Conservation (phyloP, 768 basidiomycete species). For the Porphyrellus cyaneotinctus region DNA sequence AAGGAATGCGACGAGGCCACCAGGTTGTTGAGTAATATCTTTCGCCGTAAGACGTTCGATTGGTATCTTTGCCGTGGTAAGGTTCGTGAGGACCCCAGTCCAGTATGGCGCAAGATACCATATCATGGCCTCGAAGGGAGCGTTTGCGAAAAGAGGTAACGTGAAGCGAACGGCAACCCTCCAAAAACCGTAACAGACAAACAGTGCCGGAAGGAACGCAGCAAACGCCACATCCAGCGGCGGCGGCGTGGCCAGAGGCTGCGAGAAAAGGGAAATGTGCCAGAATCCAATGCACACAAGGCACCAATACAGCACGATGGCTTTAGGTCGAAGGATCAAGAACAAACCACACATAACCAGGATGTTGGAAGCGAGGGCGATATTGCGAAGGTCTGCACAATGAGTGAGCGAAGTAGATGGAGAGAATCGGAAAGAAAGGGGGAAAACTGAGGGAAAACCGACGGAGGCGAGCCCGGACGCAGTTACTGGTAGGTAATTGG, state of each 20-base stretch:
- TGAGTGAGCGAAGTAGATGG: slow-evolving; percentile 46
- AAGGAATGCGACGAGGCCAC: slow-evolving; percentile 64
- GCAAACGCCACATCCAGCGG: slow-evolving; percentile 68
- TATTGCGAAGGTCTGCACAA: slow-evolving; percentile 67
- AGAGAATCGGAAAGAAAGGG: slow-evolving; percentile 60
- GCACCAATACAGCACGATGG: slow-evolving; percentile 68
- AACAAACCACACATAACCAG: slow-evolving; percentile 64
- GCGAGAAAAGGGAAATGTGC: slow-evolving; percentile 78
- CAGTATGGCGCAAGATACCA: slow-evolving; percentile 78
- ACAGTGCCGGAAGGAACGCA: slow-evolving; percentile 73
- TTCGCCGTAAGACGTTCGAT: slow-evolving; percentile 69
- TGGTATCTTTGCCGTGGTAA: slow-evolving; percentile 68
- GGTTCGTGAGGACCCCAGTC: slow-evolving; percentile 72
- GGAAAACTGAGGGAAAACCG: slow-evolving; percentile 73
- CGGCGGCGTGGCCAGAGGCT: slow-evolving; percentile 64
- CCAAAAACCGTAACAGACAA: slow-evolving; percentile 79
- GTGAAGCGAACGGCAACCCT: slow-evolving; percentile 69
- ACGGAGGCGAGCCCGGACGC: slow-evolving; percentile 65
- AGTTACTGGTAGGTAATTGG: slow-evolving; percentile 55
- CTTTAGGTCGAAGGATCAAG: slow-evolving; percentile 65
- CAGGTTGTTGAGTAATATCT: slow-evolving; percentile 61
- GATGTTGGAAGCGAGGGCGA: slow-evolving; percentile 70
- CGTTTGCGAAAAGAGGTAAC: slow-evolving; percentile 60
- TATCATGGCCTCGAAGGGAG: slow-evolving; percentile 68
- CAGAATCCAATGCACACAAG: slow-evolving; percentile 83